phyloP scores from a whole-genome alignment of 768 basidiomycete species.

The Chalciporus piperatus region DNA sequence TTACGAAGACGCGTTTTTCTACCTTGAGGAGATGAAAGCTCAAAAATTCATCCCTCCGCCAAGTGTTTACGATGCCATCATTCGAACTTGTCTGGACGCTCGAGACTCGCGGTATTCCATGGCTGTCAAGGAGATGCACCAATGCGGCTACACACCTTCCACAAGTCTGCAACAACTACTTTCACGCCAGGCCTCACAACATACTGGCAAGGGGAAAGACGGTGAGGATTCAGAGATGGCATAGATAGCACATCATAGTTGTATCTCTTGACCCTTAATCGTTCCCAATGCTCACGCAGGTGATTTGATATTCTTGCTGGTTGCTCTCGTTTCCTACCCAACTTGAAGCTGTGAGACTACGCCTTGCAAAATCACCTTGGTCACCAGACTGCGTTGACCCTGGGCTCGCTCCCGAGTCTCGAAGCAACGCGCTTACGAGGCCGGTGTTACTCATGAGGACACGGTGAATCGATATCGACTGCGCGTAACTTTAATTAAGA shows the following conservation, averaged over 20 bases:
- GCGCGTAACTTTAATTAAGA: too few species aligned
- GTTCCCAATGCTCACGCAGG: too few species aligned
- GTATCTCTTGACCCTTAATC: neutral
- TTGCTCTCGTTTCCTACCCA: too few species aligned
- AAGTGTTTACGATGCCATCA: constrained; percentile 56
- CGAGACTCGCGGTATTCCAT: constrained; percentile 62
- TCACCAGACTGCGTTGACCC: too few species aligned
- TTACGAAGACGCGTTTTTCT: constrained; percentile 88
- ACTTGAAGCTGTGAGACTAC: too few species aligned
- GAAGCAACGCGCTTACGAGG: too few species aligned
- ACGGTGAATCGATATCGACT: too few species aligned
- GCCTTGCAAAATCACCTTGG: too few species aligned
- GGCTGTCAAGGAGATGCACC: constrained; percentile 69
- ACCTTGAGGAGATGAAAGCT: constrained; percentile 85
- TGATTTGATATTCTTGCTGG: too few species aligned
- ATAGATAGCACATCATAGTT: neutral
- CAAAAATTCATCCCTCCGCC: constrained; percentile 52
- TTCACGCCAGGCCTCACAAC: constrained; percentile 10
- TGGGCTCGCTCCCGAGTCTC: too few species aligned
- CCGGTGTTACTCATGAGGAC: too few species aligned
- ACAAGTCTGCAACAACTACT: constrained; percentile 32
- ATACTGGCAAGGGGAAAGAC: neutral
- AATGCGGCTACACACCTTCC: constrained; percentile 50
- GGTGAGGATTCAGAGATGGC: neutral
- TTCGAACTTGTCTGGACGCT: constrained; percentile 51